These are phyloP conservation scores for Candida tunisiensis DNA, from an alignment of 1,139 yeast species.

Conservation along the genomic window DNA sequence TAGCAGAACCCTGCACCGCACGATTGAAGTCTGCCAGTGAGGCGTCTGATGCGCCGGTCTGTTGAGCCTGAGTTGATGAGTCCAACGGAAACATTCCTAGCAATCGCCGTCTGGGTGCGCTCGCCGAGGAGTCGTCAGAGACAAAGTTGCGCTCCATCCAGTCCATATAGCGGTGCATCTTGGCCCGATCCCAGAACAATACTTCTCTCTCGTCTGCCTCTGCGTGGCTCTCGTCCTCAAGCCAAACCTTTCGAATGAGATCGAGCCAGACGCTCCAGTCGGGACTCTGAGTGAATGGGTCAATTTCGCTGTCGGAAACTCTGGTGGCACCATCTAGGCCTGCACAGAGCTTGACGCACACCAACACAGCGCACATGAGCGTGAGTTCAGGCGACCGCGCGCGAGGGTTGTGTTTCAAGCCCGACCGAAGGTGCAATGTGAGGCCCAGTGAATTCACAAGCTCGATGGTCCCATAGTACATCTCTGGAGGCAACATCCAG, in stretches of 20 bases:
- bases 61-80: too few species aligned
- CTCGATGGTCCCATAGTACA: slow-evolving; percentile 8
- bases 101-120: not conserved
- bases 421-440: slow-evolving; percentile 1
- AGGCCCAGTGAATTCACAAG: slow-evolving; percentile 2
- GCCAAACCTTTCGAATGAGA: slow-evolving; percentile 13
- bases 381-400: not conserved
- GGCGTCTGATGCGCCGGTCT: too few species aligned
- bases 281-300: slow-evolving; percentile 4
- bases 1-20: too few species aligned
- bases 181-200: slow-evolving; percentile 11
- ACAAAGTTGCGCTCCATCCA: slow-evolving; percentile 12
- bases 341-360: not conserved
- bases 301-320: not conserved
- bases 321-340: too few species aligned
- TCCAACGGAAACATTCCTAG: not conserved
- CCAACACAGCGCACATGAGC: slow-evolving; percentile 3
- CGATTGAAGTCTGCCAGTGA: too few species aligned
- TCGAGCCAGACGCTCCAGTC: slow-evolving; percentile 16
- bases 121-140: not conserved
- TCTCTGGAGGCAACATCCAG: slow-evolving; percentile 16
- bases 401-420: too few species aligned
- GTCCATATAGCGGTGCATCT: slow-evolving; percentile 11
- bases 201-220: slow-evolving; percentile 10
- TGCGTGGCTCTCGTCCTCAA: slow-evolving; percentile 12